phyloP scores from a whole-genome alignment of 495 filamentous ascomycete genomes.

The Penicillium daleae region DNA sequence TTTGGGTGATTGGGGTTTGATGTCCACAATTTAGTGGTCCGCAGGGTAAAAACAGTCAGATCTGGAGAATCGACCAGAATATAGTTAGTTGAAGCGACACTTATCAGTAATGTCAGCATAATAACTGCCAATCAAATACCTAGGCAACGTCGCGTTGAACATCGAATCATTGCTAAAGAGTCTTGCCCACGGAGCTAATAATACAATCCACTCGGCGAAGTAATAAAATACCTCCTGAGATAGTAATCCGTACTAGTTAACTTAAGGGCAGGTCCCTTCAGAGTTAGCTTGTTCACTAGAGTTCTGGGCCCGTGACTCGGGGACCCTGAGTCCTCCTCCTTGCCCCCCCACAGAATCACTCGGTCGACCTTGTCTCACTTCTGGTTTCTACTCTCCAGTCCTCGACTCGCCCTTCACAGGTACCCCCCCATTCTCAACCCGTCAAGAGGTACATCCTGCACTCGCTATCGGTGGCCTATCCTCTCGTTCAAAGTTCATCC shows the following conservation, averaged over 20 bases:
- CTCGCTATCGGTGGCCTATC: constrained; percentile 4
- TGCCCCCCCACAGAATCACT: constrained; percentile 9
- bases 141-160: not conserved
- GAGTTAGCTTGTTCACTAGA: not conserved
- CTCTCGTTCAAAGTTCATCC: constrained; percentile 7
- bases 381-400: not conserved
- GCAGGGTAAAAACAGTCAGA: no score
- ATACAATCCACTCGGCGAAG: not conserved
- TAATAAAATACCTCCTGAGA: not conserved
- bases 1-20: not conserved
- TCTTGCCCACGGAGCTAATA: no score
- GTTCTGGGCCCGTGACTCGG: constrained; percentile 7
- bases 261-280: not conserved
- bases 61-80: no score
- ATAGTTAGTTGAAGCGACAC: no score
- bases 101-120: not conserved
- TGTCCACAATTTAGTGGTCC: not conserved
- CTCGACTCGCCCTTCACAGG: not conserved
- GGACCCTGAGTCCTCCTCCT: not conserved
- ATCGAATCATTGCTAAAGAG: not conserved
- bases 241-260: not conserved
- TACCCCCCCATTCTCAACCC: not conserved
- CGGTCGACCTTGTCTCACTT: constrained; percentile 5
- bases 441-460: constrained; percentile 2
- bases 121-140: not conserved